These are phyloP conservation scores for Hypoxylon sp. DNA, from an alignment of 2,329 filamentous ascomycete species.

Conservation along the genomic window DNA sequence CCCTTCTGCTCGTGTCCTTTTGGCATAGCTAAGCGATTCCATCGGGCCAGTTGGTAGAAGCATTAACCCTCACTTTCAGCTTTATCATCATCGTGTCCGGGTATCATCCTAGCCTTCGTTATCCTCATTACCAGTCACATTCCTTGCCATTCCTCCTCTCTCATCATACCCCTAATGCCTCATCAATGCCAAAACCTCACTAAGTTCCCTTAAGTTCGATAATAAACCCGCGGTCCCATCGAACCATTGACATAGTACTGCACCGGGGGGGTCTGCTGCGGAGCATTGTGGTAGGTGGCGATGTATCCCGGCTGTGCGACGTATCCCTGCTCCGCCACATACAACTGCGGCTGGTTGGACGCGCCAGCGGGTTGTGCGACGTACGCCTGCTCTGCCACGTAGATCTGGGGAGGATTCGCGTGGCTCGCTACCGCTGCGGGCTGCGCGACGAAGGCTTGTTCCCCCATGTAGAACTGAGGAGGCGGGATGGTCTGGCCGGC, in stretches of 20 bases:
- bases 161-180: background rate
- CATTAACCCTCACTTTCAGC: background rate
- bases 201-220: background rate
- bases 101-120: background rate
- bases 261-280: constrained; percentile 17
- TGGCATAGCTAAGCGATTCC: background rate
- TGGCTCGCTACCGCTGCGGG: too few relatives aligned
- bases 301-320: constrained; percentile 25
- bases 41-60: background rate
- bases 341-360: constrained; percentile 3
- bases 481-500: constrained; percentile 23
- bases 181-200: background rate
- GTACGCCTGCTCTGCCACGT: background rate
- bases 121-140: background rate
- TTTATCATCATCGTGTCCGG: too few relatives aligned
- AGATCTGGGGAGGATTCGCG: too few relatives aligned
- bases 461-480: constrained; percentile 25
- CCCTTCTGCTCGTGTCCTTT: background rate
- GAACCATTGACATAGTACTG: constrained; percentile 32
- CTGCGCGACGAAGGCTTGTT: constrained; percentile 13
- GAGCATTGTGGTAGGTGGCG: background rate
- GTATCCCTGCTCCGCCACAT: constrained; percentile 25
- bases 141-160: background rate
- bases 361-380: background rate
- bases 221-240: constrained; percentile 24